Evolutionary conservation across 345 rosid genomes (phyloP), one percentile per base, ranked within the genome.

Genomic region (Salix viminalis): DNA sequence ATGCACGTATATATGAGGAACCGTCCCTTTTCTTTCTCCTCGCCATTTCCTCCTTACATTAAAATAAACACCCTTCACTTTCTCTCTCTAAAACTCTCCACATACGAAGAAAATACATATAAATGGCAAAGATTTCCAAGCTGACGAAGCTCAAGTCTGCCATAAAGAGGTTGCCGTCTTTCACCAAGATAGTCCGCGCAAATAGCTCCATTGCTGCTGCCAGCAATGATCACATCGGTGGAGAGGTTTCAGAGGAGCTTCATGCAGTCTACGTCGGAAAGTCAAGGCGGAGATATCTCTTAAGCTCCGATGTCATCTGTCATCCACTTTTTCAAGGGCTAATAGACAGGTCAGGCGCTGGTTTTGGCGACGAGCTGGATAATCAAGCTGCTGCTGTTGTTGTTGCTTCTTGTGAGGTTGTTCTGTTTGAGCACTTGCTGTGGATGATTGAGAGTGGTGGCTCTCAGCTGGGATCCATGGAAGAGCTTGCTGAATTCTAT

Each of bases 61-160:
- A 44, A 44, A 11, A 44, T 10, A 44, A 44, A 8, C 24, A n/a
- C 61, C 26, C 26, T 82, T 71, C 76, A 50, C 61, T 28, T 44
- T 19, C 34, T 68, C 72, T 58, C 58, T 42, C 67, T 70, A 73
- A 69, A 67, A 44, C 32, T n/a, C 72, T 68, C 48, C 10, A 30
- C 61, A 58, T 58, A 42, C 26, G 19, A 15, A 60, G 39, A 36
- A 23, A 32, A 67, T 21, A 44, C 8, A 19, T 65, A 36, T 37
- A 74, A 12, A 95, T 95, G 99, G 96, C 89, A 42, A 91, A 87
- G 79, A 82, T 70, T 9, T 96, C 91, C 46, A 93, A 89, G 87
- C 80, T 95, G 28, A 93, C 90, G 6, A 91, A 89, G 84, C 96
- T 95, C 67, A 93, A 90, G 86, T 93, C 99, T 37, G 99, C 98